Percentiles rank a stretch among this genome's conserved stretches.
phyloP scores from a whole-genome alignment of 352 stramenopile species.

The Phytophthora cryptogea region DNA sequence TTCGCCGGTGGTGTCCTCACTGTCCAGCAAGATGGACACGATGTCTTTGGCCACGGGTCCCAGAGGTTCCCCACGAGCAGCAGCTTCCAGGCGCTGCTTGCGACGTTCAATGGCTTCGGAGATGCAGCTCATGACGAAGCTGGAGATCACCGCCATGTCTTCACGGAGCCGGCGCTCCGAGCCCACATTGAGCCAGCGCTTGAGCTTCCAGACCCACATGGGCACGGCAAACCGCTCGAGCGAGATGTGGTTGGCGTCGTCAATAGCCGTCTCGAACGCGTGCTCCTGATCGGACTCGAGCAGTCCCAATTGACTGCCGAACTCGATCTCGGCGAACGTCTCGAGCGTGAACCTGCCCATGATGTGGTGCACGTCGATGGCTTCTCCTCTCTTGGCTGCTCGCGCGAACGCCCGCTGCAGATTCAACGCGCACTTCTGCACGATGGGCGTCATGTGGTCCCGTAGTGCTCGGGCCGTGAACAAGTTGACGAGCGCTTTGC shows the following conservation, averaged over 20 bases:
- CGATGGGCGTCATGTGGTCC: conserved; percentile 41
- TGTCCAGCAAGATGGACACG: conserved; percentile 45
- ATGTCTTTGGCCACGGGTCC: conserved; percentile 35
- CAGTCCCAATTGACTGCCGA: conserved; percentile 42
- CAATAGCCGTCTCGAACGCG: conserved; percentile 39
- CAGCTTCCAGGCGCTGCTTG: conserved; percentile 17
- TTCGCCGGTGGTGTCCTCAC: conserved; percentile 20
- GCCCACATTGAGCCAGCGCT: conserved; percentile 46
- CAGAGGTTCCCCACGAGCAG: conserved; percentile 19
- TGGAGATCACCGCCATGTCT: conserved; percentile 35
- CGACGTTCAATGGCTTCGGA: conserved; percentile 26
- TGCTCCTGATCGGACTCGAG: conserved; percentile 37
- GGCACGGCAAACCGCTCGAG: conserved; percentile 34
- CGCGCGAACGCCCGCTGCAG: conserved; percentile 32
- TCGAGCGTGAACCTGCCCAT: conserved; percentile 49
- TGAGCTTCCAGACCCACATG: conserved; percentile 51
- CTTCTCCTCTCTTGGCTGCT: conserved; percentile 4
- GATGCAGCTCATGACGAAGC: conserved; percentile 35
- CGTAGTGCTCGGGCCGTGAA: conserved; percentile 46
- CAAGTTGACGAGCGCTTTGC: conserved; percentile 43
- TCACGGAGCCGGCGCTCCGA: conserved; percentile 26
- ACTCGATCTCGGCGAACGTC: conserved; percentile 51
- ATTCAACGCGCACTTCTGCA: conserved; percentile 36
- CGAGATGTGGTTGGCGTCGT: conserved; percentile 40
- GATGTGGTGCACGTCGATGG: conserved; percentile 36